Conservation (phyloP, 1,284 basidiomycete genomes). For the Malassezia slooffiae region DNA sequence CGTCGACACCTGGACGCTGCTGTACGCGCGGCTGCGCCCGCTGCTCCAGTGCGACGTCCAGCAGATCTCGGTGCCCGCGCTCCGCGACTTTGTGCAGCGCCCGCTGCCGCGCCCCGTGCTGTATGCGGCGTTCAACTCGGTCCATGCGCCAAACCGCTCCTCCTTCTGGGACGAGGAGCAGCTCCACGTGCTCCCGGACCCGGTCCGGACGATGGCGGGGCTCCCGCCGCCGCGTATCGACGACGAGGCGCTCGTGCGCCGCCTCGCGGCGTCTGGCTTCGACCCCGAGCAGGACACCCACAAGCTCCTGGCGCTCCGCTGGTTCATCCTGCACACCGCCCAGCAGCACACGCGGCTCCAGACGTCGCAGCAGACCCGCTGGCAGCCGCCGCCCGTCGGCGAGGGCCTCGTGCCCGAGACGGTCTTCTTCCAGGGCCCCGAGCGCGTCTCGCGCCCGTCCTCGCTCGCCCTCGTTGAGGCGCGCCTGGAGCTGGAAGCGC, state of each 20-base stretch:
- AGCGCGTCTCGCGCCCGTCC: no score
- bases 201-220: neutral
- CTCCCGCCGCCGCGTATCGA: neutral
- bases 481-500: no score
- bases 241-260: slow-evolving; percentile 1
- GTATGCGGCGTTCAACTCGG: slow-evolving; percentile 58
- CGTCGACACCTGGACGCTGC: slow-evolving; percentile 80
- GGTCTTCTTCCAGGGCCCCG: neutral
- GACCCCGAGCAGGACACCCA: neutral
- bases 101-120: slow-evolving; percentile 64
- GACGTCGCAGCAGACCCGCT: no score
- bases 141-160: no score
- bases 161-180: neutral
- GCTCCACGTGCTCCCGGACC: slow-evolving; percentile 1
- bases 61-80: slow-evolving; percentile 60
- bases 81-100: slow-evolving; percentile 64
- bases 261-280: neutral
- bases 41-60: slow-evolving; percentile 76
- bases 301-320: slow-evolving; percentile 10
- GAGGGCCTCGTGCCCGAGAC: no score
- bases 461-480: no score
- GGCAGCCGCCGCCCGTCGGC: no score
- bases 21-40: slow-evolving; percentile 80
- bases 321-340: slow-evolving; percentile 6
- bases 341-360: neutral